Evolutionary conservation across 1,284 basidiomycete genomes (phyloP).

Genomic region (Microbotryum lychnidis-dioicae): DNA sequence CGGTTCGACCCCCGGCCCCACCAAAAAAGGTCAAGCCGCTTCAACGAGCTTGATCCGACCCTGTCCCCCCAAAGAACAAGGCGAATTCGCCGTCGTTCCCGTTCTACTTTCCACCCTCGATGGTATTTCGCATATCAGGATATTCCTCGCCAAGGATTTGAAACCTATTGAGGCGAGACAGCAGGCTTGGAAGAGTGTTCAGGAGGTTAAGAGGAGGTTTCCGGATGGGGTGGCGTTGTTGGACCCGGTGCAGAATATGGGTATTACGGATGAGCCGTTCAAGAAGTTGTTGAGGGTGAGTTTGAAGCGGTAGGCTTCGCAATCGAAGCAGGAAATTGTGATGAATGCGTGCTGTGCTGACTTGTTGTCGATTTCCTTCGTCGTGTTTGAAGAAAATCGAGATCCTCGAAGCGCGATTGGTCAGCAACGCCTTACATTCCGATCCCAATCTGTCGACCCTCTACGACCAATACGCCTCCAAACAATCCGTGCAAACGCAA

Average conservation of each 20-base stretch:
- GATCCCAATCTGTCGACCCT: slow-evolving; percentile 66
- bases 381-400: slow-evolving; percentile 70
- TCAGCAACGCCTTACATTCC: slow-evolving; percentile 62
- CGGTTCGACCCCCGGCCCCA: slow-evolving; percentile 58
- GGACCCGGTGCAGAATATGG: slow-evolving; percentile 93
- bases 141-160: slow-evolving; percentile 84
- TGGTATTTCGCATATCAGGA: slow-evolving; percentile 74
- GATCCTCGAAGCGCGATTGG: slow-evolving; percentile 72
- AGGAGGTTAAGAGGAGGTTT: slow-evolving; percentile 83
- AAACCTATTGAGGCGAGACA: slow-evolving; percentile 66
- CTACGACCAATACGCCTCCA: slow-evolving; percentile 70
- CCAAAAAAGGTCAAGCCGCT: slow-evolving; percentile 41
- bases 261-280: slow-evolving; percentile 90
- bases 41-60: slow-evolving; percentile 64
- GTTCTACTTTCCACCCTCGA: slow-evolving; percentile 82
- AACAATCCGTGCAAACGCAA: slow-evolving; percentile 60
- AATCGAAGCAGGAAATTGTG: not conserved
- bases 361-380: not conserved
- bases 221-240: slow-evolving; percentile 77
- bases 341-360: not conserved
- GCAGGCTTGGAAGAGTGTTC: slow-evolving; percentile 77
- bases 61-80: slow-evolving; percentile 56
- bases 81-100: slow-evolving; percentile 77
- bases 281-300: slow-evolving; percentile 69
- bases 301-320: not conserved